Base-by-base conservation (phyloP, 192 early-diverging fungal species). In the Backusella mclennaniae region DNA sequence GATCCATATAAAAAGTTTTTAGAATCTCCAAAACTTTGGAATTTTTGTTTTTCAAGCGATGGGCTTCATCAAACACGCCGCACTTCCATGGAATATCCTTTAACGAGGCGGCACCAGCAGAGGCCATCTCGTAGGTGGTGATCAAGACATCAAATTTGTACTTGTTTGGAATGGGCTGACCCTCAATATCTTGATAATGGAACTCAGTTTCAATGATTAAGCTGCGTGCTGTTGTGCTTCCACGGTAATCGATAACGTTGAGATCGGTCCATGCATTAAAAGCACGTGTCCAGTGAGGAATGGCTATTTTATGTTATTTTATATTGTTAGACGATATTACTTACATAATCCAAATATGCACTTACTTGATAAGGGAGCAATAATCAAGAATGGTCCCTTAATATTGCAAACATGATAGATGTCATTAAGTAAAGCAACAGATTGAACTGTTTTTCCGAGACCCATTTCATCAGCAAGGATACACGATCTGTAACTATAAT, bases 381-480 rank as follows among this genome's bases (percentile, higher is more conserved):
- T 79, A 19, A 95, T 87, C 9, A 95, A 77, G 76, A 95, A 95
- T 1, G 94, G 94, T 26, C 94, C 94, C 14, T 85, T 85, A 46
- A 93, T 85, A 38, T 87, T 87, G 26, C 88, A 84, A n/a, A 82
- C 80, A 39, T 77, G 76, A 69, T 91, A 92, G 7, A 95, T 87
- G 66, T 92, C 86, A 68, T 92, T 85, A n/a, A 95, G 77, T 52
- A 95, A 92, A 1, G 90, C 89, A n/a, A 92, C 93, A 2, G 93
- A 93, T 79, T 96, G 94, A 1, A 89, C 89, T 3, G 93, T 94
- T 79, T 94, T 98, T 17, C 98, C 98, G 15, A 97, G 85, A 33
- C 95, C 92, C 94, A 92, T 90, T 85, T 98, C 96, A 78, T 98
- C 96, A 0, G 96, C 98, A 71, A 98, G 82, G 74, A 99, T 98